These are phyloP conservation scores for Phialophora chinensis DNA, from an alignment of 2,329 filamentous ascomycete species.

Conservation along the genomic window DNA sequence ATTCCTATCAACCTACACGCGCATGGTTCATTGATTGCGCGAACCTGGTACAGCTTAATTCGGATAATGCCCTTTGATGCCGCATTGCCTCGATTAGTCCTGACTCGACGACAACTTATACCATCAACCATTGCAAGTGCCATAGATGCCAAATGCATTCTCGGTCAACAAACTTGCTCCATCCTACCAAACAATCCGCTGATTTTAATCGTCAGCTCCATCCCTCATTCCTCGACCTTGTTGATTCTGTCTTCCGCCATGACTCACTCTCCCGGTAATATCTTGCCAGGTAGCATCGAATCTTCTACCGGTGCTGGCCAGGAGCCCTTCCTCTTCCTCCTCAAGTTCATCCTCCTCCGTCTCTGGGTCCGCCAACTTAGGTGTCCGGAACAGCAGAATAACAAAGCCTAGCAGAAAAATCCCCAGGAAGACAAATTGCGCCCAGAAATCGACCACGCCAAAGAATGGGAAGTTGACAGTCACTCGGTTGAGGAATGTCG, in stretches of 20 bases:
- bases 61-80: background rate
- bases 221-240: slow-evolving; percentile 25
- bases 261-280: slow-evolving; percentile 66
- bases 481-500: slow-evolving; percentile 89
- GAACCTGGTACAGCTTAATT: background rate
- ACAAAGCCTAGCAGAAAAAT: slow-evolving; percentile 83
- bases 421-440: slow-evolving; percentile 86
- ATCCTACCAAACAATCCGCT: background rate
- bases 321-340: slow-evolving; percentile 89
- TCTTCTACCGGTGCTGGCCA: slow-evolving; percentile 80
- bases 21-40: background rate
- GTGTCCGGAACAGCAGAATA: slow-evolving; percentile 79
- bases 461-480: slow-evolving; percentile 96
- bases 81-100: background rate
- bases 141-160: background rate
- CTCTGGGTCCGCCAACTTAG: slow-evolving; percentile 75
- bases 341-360: slow-evolving; percentile 83
- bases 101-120: background rate
- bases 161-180: background rate
- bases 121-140: background rate
- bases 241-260: slow-evolving; percentile 14
- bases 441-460: slow-evolving; percentile 91
- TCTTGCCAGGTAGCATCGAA: slow-evolving; percentile 91
- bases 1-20: background rate
- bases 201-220: slow-evolving; percentile 14